Percentiles rank a stretch among this genome's conserved stretches.
Conservation (phyloP, 1,139 yeast species). For the Diutina neorugosa region DNA sequence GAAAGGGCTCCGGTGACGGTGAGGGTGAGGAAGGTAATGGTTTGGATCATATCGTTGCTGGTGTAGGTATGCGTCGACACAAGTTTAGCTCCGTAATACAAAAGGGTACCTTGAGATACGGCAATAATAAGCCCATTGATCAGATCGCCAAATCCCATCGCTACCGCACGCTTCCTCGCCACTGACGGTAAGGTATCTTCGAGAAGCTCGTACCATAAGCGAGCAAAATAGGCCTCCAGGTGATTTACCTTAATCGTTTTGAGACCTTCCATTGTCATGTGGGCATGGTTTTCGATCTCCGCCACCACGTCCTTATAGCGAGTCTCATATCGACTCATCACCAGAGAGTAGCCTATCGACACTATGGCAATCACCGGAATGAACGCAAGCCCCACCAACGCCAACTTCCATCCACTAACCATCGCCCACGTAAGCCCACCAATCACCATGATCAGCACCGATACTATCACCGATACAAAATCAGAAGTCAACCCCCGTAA, state of each 20-base stretch:
- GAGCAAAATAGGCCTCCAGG: slow-evolving; percentile 34
- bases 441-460: slow-evolving; percentile 39
- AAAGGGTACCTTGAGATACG: slow-evolving; percentile 53
- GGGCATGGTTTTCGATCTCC: slow-evolving; percentile 37
- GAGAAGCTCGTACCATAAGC: slow-evolving; percentile 15
- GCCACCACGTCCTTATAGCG: slow-evolving; percentile 46
- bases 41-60: slow-evolving; percentile 47
- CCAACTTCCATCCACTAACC: slow-evolving; percentile 73
- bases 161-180: slow-evolving; percentile 39
- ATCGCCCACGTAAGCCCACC: slow-evolving; percentile 72
- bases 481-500: slow-evolving; percentile 52
- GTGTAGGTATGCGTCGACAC: slow-evolving; percentile 47
- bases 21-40: slow-evolving; percentile 61
- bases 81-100: slow-evolving; percentile 67
- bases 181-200: slow-evolving; percentile 5
- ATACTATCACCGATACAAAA: slow-evolving; percentile 41
- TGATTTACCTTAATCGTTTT: slow-evolving; percentile 51
- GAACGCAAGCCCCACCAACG: slow-evolving; percentile 68
- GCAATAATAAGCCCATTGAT: slow-evolving; percentile 40
- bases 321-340: slow-evolving; percentile 45
- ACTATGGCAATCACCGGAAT: slow-evolving; percentile 47
- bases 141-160: slow-evolving; percentile 55
- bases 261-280: slow-evolving; percentile 48
- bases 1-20: slow-evolving; percentile 55
- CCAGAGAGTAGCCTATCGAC: slow-evolving; percentile 38